A percentile compares a stretch with the other conserved stretches of the same genome.
Conservation (phyloP, 768 basidiomycete genomes). For the Suillus occidentalis region DNA sequence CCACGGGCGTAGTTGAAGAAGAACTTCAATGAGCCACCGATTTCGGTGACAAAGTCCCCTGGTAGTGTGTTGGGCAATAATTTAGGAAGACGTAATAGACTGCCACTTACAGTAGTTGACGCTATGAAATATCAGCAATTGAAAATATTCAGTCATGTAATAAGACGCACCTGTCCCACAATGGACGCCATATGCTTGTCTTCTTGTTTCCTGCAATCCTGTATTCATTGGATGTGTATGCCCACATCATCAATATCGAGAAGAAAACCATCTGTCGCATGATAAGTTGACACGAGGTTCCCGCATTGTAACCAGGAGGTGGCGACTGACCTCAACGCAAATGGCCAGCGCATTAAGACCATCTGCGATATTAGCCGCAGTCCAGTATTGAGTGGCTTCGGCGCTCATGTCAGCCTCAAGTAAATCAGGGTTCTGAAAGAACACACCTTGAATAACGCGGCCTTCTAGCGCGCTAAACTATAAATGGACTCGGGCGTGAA, state of each 20-base stretch:
- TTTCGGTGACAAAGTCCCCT: conserved; percentile 73
- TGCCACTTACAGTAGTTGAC: conserved; percentile 47
- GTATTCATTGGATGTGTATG: conserved; percentile 76
- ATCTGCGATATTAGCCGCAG: conserved; percentile 77
- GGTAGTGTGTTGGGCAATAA: conserved; percentile 11
- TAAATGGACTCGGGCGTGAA: conserved; percentile 7
- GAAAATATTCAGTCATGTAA: not conserved
- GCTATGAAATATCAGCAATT: conserved; percentile 26
- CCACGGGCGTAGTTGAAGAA: conserved; percentile 46
- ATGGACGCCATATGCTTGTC: conserved; percentile 65
- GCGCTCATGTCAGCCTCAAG: not conserved
- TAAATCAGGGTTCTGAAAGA: not conserved
- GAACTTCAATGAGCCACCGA: conserved; percentile 59
- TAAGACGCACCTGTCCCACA: conserved; percentile 57
- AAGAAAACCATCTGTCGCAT: conserved; percentile 77
- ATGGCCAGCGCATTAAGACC: conserved; percentile 81
- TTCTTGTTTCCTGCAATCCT: conserved; percentile 37
- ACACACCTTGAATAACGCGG: conserved; percentile 62
- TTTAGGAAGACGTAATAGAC: not conserved
- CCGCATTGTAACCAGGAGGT: not conserved
- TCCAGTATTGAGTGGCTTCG: conserved; percentile 79
- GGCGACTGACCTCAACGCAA: conserved; percentile 68
- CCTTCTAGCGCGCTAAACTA: conserved; percentile 70
- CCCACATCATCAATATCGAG: conserved; percentile 77
- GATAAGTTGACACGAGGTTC: conserved; percentile 8